These are phyloP conservation scores for Aspergillus pseudonomiae DNA, from an alignment of 2,329 filamentous ascomycete species.

Conservation along the genomic window DNA sequence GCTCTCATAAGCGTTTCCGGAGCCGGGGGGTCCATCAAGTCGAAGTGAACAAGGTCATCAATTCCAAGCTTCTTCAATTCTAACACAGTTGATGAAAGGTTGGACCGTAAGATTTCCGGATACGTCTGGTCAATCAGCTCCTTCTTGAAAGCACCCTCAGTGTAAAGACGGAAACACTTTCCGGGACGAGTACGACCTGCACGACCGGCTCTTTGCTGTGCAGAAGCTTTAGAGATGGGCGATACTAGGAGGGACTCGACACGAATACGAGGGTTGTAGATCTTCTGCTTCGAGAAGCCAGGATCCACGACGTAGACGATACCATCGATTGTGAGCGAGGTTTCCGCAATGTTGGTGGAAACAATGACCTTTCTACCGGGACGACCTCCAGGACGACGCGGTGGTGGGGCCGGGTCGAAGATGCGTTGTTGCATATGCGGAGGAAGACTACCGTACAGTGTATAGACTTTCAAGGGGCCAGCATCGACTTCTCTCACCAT, in stretches of 20 bases:
- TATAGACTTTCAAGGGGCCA: conserved; percentile 86
- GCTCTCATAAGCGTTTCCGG: conserved; percentile 98
- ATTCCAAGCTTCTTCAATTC: conserved; percentile 97
- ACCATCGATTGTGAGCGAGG: conserved; percentile 94
- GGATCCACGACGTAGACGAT: conserved; percentile 99
- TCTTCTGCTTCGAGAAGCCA: conserved; percentile 98
- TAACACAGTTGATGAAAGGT: conserved; percentile 90
- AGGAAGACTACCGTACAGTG: conserved; percentile 90
- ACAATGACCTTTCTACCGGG: conserved; percentile 94
- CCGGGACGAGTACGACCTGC: conserved; percentile 97
- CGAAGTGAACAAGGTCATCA: conserved; percentile 95
- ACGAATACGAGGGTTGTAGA: conserved; percentile 95
- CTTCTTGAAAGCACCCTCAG: conserved; percentile 93
- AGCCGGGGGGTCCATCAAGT: conserved; percentile 96
- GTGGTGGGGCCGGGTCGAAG: conserved; percentile 82
- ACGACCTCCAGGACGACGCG: conserved; percentile 72
- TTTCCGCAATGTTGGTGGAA: conserved; percentile 97
- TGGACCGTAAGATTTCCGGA: conserved; percentile 92
- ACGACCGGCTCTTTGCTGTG: conserved; percentile 96
- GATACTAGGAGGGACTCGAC: conserved; percentile 97
- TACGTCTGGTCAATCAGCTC: conserved; percentile 97
- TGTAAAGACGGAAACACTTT: conserved; percentile 98
- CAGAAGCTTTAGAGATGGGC: conserved; percentile 95
- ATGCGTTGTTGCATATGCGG: conserved; percentile 93
- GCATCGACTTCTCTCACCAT: conserved; percentile 88